A percentile compares a stretch with the other conserved stretches of the same genome.
phyloP scores from a whole-genome alignment of 2,329 filamentous ascomycete species.

The Stagonosporopsis cucurbitacearum region DNA sequence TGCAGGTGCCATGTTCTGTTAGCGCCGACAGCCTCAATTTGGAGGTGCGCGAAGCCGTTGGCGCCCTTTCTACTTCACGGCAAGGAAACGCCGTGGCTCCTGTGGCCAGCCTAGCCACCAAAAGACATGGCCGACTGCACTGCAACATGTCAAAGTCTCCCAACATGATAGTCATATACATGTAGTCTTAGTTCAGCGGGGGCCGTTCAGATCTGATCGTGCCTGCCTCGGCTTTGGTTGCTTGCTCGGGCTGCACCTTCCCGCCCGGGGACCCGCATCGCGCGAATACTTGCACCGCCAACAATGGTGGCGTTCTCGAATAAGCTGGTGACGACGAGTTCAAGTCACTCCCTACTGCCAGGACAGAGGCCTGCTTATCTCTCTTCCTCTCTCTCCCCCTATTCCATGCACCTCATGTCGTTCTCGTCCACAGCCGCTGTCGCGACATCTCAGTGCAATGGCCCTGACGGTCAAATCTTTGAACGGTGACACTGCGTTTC shows the following conservation, averaged over 20 bases:
- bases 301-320: conserved; percentile 12
- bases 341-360: conserved; percentile 6
- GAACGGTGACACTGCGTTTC: conserved; percentile 70
- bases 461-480: conserved; percentile 68
- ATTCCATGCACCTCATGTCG: conserved; percentile 7
- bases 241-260: conserved; percentile 10
- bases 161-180: too few relatives aligned
- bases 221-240: conserved; percentile 7
- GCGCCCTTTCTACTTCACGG: background rate
- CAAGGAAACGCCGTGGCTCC: background rate
- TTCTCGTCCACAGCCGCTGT: background rate
- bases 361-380: conserved; percentile 10
- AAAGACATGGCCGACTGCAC: background rate
- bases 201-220: background rate
- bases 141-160: background rate
- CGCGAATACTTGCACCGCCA: conserved; percentile 2
- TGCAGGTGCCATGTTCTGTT: conserved; percentile 14
- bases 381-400: too few relatives aligned
- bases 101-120: background rate
- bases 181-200: background rate
- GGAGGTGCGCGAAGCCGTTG: background rate
- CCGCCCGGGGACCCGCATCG: background rate
- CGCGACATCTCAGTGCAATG: conserved; percentile 53
- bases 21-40: conserved; percentile 10
- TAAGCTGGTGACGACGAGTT: conserved; percentile 13